A percentile compares a stretch with the other conserved stretches of the same genome.
Evolutionary conservation across 2,329 filamentous ascomycete genomes (phyloP).

Genomic region (Juglanconis sp.): DNA sequence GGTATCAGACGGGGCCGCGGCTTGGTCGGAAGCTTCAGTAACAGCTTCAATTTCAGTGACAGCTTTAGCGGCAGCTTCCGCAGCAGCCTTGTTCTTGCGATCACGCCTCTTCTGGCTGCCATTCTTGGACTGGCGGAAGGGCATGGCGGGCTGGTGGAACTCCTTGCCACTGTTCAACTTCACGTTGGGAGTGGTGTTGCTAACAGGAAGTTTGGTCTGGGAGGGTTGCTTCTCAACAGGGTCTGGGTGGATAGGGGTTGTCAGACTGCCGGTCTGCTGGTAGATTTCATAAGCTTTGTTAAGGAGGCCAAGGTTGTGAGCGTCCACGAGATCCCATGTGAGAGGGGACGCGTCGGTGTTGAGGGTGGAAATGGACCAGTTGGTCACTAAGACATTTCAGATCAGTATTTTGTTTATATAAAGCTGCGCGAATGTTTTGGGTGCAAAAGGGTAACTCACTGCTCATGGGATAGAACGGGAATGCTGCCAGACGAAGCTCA

Average conservation of each 20-base stretch:
- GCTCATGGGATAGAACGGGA: constrained; percentile 16
- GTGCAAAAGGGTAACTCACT: background rate
- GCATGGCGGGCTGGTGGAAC: background rate
- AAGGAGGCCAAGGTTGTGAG: background rate
- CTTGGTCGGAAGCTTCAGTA: background rate
- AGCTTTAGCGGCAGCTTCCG: background rate
- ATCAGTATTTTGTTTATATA: background rate
- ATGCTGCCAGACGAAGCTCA: constrained; percentile 13
- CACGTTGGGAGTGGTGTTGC: background rate
- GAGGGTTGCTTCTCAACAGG: background rate
- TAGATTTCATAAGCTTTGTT: constrained; percentile 8
- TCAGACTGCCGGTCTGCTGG: background rate
- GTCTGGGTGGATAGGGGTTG: background rate
- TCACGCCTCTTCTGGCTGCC: constrained; percentile 12
- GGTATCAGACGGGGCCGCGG: background rate
- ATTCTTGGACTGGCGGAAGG: background rate
- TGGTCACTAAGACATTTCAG: background rate
- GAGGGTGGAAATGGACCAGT: constrained; percentile 12
- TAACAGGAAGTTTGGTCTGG: background rate
- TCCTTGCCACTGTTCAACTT: background rate
- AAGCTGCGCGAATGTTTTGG: background rate
- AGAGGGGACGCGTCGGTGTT: background rate
- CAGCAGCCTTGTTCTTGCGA: constrained; percentile 6
- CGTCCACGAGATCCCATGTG: constrained; percentile 2
- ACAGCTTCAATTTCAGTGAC: background rate